Conservation (phyloP, 2,329 filamentous ascomycete genomes). For the Phialophora macrospora region DNA sequence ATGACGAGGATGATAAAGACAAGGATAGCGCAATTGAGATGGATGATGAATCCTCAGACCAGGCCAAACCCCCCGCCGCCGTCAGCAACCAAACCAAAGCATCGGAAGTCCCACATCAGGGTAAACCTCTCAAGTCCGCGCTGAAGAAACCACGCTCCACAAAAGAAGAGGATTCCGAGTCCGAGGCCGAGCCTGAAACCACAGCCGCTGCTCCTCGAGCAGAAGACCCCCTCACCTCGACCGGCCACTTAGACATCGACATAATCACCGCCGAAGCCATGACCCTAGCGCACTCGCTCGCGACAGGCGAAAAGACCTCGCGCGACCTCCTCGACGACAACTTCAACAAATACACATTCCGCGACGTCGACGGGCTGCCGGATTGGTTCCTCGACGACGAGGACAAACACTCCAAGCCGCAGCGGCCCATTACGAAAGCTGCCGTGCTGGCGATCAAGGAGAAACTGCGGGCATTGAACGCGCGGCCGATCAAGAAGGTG, state of each 20-base stretch:
- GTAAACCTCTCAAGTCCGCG: slow-evolving; percentile 40
- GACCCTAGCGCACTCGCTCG: slow-evolving; percentile 91
- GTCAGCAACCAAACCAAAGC: slow-evolving; percentile 27
- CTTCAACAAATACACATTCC: slow-evolving; percentile 91
- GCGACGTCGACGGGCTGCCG: slow-evolving; percentile 86
- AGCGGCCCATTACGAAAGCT: slow-evolving; percentile 89
- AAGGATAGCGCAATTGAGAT: slow-evolving; percentile 47
- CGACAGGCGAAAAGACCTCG: slow-evolving; percentile 79
- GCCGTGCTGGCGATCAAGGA: slow-evolving; percentile 92
- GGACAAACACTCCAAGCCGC: slow-evolving; percentile 75
- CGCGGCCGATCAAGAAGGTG: slow-evolving; percentile 98
- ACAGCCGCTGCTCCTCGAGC: slow-evolving; percentile 32
- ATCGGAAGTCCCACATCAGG: slow-evolving; percentile 37
- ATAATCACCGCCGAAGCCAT: slow-evolving; percentile 99
- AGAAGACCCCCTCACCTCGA: slow-evolving; percentile 48
- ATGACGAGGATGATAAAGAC: slow-evolving; percentile 54
- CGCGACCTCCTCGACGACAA: slow-evolving; percentile 84
- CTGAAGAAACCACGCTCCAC: slow-evolving; percentile 36
- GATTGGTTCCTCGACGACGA: slow-evolving; percentile 99
- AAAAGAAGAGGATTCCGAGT: slow-evolving; percentile 22
- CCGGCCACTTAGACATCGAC: slow-evolving; percentile 75
- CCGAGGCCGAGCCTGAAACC: slow-evolving; percentile 46
- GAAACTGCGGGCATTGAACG: slow-evolving; percentile 89
- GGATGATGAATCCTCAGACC: slow-evolving; percentile 41
- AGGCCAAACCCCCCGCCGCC: slow-evolving; percentile 13